Percentiles rank a stretch among this genome's conserved stretches.
Evolutionary conservation across 306 rosid species (phyloP).

Genomic region (Castanea sativa): DNA sequence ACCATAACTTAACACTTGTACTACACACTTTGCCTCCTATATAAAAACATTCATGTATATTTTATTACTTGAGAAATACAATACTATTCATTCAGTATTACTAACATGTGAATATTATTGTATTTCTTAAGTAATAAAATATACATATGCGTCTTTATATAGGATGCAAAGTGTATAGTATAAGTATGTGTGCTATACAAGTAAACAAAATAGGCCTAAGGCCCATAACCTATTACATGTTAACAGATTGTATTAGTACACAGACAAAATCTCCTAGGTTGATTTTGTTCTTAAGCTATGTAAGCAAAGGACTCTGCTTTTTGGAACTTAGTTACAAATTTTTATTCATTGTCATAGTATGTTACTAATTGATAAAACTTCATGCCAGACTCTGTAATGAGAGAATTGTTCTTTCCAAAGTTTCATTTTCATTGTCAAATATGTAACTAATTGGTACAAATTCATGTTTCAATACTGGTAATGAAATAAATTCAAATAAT

Average conservation of each 20-base stretch:
- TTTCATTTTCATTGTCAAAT: neutral
- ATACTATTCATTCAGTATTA: too few species aligned
- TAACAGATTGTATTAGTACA: constrained; percentile 1
- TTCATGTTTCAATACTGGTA: neutral
- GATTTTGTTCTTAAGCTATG: neutral
- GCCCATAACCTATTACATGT: neutral
- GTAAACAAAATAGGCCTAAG: too few species aligned
- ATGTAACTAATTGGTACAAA: neutral
- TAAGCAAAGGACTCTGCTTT: neutral
- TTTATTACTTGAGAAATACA: too few species aligned
- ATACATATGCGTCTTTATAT: too few species aligned
- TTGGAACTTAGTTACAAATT: neutral
- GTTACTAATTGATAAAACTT: neutral
- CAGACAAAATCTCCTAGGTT: constrained; percentile 6
- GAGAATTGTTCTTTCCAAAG: constrained; percentile 3
- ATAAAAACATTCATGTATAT: too few species aligned
- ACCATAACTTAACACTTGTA: too few species aligned
- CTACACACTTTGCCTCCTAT: neutral
- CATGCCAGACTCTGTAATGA: too few species aligned
- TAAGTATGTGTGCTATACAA: too few species aligned
- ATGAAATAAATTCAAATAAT: neutral
- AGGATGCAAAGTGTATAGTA: too few species aligned
- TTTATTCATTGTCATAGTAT: neutral
- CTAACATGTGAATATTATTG: too few species aligned
- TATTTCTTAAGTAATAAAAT: too few species aligned